These are phyloP conservation scores for Penicillium sumatraense DNA, from an alignment of 2,329 filamentous ascomycete genomes.

Conservation along the genomic window DNA sequence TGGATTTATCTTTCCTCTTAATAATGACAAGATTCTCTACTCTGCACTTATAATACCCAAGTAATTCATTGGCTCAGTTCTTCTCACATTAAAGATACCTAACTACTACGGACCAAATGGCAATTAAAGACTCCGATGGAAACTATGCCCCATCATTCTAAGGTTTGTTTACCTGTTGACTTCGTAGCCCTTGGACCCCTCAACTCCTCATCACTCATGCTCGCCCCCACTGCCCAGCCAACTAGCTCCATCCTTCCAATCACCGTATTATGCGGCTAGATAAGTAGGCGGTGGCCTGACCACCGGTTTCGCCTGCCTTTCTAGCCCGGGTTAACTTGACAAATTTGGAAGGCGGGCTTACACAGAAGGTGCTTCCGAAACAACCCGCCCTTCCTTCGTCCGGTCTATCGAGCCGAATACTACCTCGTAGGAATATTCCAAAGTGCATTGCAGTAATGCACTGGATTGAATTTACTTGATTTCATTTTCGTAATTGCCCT, in stretches of 20 bases:
- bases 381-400: not conserved
- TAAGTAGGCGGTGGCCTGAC: not conserved
- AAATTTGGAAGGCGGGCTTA: not conserved
- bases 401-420: too few relatives aligned
- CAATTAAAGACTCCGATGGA: too few relatives aligned
- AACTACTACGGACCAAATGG: too few relatives aligned
- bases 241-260: not conserved
- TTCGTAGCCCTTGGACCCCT: not conserved
- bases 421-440: too few relatives aligned
- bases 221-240: not conserved
- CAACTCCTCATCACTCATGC: not conserved
- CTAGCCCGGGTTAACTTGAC: not conserved
- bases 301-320: not conserved
- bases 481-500: too few relatives aligned
- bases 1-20: not conserved
- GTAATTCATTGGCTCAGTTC: not conserved
- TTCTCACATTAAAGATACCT: not conserved
- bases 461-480: too few relatives aligned
- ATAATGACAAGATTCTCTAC: conserved; percentile 11
- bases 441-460: too few relatives aligned
- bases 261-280: not conserved
- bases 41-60: conserved; percentile 15
- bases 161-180: too few relatives aligned
- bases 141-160: too few relatives aligned
- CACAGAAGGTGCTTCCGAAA: not conserved